These are phyloP conservation scores for Leccinum disarticulatum DNA, from an alignment of 768 basidiomycete genomes.

Conservation along the genomic window DNA sequence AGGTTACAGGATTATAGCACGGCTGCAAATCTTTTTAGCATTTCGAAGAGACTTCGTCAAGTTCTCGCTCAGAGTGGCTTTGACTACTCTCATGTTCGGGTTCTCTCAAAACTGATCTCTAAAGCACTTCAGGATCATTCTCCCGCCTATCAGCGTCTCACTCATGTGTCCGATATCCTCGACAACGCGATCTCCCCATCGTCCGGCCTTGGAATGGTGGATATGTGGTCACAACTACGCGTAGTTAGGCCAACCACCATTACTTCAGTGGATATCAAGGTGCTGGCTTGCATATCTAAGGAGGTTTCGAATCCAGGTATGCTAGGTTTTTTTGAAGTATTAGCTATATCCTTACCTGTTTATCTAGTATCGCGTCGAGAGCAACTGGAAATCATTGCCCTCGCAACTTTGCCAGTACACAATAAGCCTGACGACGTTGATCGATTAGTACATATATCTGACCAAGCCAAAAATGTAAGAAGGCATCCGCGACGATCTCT, in stretches of 20 bases:
- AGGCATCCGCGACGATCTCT: not conserved
- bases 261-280: slow-evolving; percentile 20
- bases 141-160: slow-evolving; percentile 35
- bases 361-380: slow-evolving; percentile 23
- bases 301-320: slow-evolving; percentile 13
- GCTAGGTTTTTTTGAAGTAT: not conserved
- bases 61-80: slow-evolving; percentile 40
- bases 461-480: slow-evolving; percentile 25
- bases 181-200: slow-evolving; percentile 53
- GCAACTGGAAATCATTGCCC: slow-evolving; percentile 24
- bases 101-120: slow-evolving; percentile 54
- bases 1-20: slow-evolving; percentile 34
- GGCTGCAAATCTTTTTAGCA: slow-evolving; percentile 38
- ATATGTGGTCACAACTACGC: slow-evolving; percentile 64
- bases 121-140: slow-evolving; percentile 40
- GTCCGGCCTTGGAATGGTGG: slow-evolving; percentile 68
- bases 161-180: slow-evolving; percentile 38
- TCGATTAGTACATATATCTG: slow-evolving; percentile 17
- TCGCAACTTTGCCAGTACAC: slow-evolving; percentile 24
- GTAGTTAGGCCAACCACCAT: slow-evolving; percentile 14
- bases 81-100: slow-evolving; percentile 68
- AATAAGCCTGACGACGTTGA: slow-evolving; percentile 4
- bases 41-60: slow-evolving; percentile 44
- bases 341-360: not conserved
- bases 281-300: slow-evolving; percentile 10